Evolutionary conservation across 2,329 filamentous ascomycete genomes (phyloP).

Genomic region (Aaosphaeria arxii): DNA sequence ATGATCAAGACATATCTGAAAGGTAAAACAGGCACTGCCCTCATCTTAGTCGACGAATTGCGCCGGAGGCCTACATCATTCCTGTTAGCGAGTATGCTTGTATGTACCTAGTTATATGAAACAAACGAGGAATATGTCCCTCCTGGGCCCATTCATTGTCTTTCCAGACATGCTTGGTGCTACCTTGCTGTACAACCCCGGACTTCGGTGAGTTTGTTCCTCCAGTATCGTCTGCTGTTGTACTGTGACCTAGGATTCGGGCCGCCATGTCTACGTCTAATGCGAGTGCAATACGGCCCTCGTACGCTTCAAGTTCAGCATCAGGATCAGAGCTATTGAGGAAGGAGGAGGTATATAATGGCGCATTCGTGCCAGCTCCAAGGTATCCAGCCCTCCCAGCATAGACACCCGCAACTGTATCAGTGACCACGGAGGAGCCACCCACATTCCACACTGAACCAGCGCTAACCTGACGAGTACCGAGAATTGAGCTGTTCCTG

Average conservation of each 20-base stretch:
- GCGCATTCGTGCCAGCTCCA: slow-evolving; percentile 71
- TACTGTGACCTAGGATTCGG: slow-evolving; percentile 55
- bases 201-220: not conserved
- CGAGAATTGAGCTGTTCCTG: slow-evolving; percentile 14
- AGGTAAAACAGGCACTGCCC: slow-evolving; percentile 64
- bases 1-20: slow-evolving; percentile 62
- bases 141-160: slow-evolving; percentile 41
- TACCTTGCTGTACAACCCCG: not conserved
- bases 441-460: slow-evolving; percentile 77
- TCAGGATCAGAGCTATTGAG: slow-evolving; percentile 49
- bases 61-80: slow-evolving; percentile 1
- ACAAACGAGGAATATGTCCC: slow-evolving; percentile 31
- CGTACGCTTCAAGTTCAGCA: slow-evolving; percentile 66
- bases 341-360: slow-evolving; percentile 58
- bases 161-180: slow-evolving; percentile 34
- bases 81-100: not conserved
- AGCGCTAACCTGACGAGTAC: slow-evolving; percentile 54
- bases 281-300: slow-evolving; percentile 73
- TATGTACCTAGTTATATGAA: not conserved
- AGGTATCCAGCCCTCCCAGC: slow-evolving; percentile 63
- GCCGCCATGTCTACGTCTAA: slow-evolving; percentile 71
- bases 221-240: slow-evolving; percentile 3
- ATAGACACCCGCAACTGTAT: slow-evolving; percentile 50
- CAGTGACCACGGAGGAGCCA: slow-evolving; percentile 58
- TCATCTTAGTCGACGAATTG: slow-evolving; percentile 17